These are phyloP conservation scores for Caulochytrium protostelioides DNA, from an alignment of 371 early-diverging fungal species.

Conservation along the genomic window DNA sequence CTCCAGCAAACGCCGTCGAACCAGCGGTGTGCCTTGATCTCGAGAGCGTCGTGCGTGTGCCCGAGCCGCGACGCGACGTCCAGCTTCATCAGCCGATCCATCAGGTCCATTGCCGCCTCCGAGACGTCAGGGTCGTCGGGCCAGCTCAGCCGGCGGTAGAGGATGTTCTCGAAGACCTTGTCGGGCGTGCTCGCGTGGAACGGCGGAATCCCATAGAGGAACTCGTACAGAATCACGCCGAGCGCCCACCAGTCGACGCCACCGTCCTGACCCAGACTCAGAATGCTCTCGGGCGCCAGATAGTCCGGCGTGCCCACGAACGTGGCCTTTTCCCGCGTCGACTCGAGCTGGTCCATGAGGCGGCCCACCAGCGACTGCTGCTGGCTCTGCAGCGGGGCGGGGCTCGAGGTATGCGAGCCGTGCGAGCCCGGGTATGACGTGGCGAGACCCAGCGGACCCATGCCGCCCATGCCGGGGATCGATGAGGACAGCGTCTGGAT, in stretches of 20 bases:
- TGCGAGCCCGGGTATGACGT: too few species aligned
- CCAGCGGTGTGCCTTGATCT: conserved; percentile 67
- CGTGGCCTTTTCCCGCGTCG: not conserved
- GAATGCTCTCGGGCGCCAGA: conserved; percentile 80
- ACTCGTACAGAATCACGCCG: conserved; percentile 75
- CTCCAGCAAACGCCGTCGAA: conserved; percentile 78
- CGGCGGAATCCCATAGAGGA: conserved; percentile 66
- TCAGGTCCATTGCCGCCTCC: conserved; percentile 65
- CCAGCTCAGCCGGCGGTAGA: conserved; percentile 39
- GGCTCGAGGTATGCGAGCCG: too few species aligned
- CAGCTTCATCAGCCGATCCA: conserved; percentile 51
- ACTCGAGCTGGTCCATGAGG: not conserved
- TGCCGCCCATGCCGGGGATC: too few species aligned
- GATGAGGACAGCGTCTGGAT: too few species aligned
- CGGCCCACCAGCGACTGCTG: not conserved
- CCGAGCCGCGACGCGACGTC: conserved; percentile 60
- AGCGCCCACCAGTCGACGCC: conserved; percentile 89
- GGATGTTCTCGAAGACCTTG: conserved; percentile 66
- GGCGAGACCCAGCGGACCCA: too few species aligned
- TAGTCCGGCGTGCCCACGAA: conserved; percentile 95
- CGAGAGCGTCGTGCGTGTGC: conserved; percentile 36
- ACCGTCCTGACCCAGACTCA: conserved; percentile 60
- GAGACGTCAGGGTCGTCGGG: conserved; percentile 45
- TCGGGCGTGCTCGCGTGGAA: conserved; percentile 67
- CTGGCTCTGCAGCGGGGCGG: too few species aligned